A percentile compares a stretch with the other conserved stretches of the same genome.
Conservation (phyloP, 2,329 filamentous ascomycete genomes). For the Arthrobotrys sphaeroides region DNA sequence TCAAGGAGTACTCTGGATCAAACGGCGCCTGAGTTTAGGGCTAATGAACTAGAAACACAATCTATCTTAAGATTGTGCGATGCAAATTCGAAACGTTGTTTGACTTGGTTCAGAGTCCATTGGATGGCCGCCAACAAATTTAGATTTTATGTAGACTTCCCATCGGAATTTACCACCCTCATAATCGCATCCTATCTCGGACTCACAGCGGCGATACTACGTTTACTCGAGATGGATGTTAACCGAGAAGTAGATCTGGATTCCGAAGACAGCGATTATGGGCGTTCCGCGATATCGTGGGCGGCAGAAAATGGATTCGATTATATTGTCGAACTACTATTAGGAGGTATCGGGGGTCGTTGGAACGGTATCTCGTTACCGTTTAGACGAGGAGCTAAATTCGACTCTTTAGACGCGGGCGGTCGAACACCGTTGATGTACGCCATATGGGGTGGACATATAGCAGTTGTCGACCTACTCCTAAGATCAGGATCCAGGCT, state of each 20-base stretch:
- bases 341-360: neutral
- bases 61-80: neutral
- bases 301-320: slow-evolving; percentile 24
- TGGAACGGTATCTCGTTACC: neutral
- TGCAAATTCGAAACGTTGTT: neutral
- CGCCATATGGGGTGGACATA: neutral
- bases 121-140: neutral
- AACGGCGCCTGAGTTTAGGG: neutral
- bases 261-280: slow-evolving; percentile 8
- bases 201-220: neutral
- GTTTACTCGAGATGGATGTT: neutral
- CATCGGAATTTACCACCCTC: neutral
- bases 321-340: neutral
- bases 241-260: neutral
- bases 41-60: neutral
- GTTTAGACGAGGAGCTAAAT: neutral
- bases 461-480: neutral
- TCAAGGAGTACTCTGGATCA: neutral
- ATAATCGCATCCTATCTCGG: neutral
- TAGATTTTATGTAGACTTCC: neutral
- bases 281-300: slow-evolving; percentile 27
- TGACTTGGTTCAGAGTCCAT: slow-evolving; percentile 1
- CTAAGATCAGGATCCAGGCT: neutral
- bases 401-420: neutral
- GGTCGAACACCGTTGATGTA: neutral